A percentile compares a stretch with the other conserved stretches of the same genome.
These are phyloP conservation scores for Aspergillus jensenii DNA, from an alignment of 2,329 filamentous ascomycete genomes.

Conservation along the genomic window DNA sequence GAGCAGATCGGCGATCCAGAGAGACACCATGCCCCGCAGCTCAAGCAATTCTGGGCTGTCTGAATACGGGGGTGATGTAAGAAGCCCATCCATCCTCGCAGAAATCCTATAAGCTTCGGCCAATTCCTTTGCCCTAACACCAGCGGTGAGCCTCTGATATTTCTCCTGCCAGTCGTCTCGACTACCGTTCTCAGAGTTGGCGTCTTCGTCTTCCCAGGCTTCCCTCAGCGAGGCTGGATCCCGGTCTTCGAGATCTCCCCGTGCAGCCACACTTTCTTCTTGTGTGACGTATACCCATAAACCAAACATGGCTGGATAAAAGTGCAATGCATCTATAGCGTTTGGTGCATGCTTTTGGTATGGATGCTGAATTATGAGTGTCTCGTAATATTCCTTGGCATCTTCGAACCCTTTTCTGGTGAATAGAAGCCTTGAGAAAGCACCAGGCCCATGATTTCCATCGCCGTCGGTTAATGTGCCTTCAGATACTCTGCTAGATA, in stretches of 20 bases:
- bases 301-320: slow-evolving; percentile 78
- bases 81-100: slow-evolving; percentile 67
- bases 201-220: slow-evolving; percentile 34
- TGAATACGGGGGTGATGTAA: slow-evolving; percentile 69
- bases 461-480: not conserved
- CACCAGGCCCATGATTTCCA: not conserved
- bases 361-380: slow-evolving; percentile 73
- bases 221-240: slow-evolving; percentile 24
- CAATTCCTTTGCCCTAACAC: slow-evolving; percentile 54
- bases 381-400: slow-evolving; percentile 71
- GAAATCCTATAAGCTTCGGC: slow-evolving; percentile 63
- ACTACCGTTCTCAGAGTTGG: slow-evolving; percentile 22
- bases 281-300: slow-evolving; percentile 77
- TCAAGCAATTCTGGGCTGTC: slow-evolving; percentile 66
- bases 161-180: slow-evolving; percentile 32
- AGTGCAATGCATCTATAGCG: slow-evolving; percentile 66
- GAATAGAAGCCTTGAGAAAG: slow-evolving; percentile 32
- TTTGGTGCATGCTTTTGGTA: slow-evolving; percentile 63
- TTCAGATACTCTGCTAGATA: slow-evolving; percentile 14
- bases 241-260: slow-evolving; percentile 38
- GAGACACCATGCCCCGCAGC: slow-evolving; percentile 69
- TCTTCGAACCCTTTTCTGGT: slow-evolving; percentile 54
- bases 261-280: slow-evolving; percentile 54
- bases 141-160: slow-evolving; percentile 32
- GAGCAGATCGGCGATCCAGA: slow-evolving; percentile 72